Evolutionary conservation across 352 stramenopile species (phyloP).

Genomic region (Phytophthora agathidicida): DNA sequence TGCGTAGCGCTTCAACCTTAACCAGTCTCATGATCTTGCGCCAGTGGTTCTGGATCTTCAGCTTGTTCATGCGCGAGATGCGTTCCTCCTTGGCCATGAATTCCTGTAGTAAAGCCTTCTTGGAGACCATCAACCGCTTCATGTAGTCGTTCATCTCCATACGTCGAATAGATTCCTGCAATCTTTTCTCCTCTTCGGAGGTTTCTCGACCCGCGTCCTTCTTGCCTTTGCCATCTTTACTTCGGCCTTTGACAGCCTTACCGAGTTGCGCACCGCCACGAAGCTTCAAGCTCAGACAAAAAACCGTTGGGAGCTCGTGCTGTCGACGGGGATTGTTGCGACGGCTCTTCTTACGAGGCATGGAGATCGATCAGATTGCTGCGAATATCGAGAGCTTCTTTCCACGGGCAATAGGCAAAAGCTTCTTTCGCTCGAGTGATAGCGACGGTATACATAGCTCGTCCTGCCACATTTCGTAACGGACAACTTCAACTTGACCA

Average conservation of each 20-base stretch:
- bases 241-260: slow-evolving; percentile 81
- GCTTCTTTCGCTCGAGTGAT: too few relatives aligned
- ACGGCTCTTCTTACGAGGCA: slow-evolving; percentile 32
- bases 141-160: slow-evolving; percentile 90
- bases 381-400: not conserved
- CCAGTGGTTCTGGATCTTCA: slow-evolving; percentile 96
- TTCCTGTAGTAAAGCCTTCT: slow-evolving; percentile 77
- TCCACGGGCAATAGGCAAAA: not conserved
- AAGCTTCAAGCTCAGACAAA: slow-evolving; percentile 52
- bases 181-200: slow-evolving; percentile 71
- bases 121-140: slow-evolving; percentile 80
- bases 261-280: slow-evolving; percentile 74
- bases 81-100: slow-evolving; percentile 79
- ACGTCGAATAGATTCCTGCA: slow-evolving; percentile 79
- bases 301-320: slow-evolving; percentile 2
- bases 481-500: slow-evolving; percentile 27
- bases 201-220: slow-evolving; percentile 56
- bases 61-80: slow-evolving; percentile 82
- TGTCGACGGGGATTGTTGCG: slow-evolving; percentile 22
- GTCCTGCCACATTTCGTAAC: not conserved
- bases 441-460: slow-evolving; percentile 16
- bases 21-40: slow-evolving; percentile 96
- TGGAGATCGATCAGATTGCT: not conserved
- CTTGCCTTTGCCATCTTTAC: slow-evolving; percentile 70
- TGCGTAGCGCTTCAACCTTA: slow-evolving; percentile 91